A percentile compares a stretch with the other conserved stretches of the same genome.
Conservation (phyloP, 768 basidiomycete genomes). For the Tylopilus rubrobrunneus region DNA sequence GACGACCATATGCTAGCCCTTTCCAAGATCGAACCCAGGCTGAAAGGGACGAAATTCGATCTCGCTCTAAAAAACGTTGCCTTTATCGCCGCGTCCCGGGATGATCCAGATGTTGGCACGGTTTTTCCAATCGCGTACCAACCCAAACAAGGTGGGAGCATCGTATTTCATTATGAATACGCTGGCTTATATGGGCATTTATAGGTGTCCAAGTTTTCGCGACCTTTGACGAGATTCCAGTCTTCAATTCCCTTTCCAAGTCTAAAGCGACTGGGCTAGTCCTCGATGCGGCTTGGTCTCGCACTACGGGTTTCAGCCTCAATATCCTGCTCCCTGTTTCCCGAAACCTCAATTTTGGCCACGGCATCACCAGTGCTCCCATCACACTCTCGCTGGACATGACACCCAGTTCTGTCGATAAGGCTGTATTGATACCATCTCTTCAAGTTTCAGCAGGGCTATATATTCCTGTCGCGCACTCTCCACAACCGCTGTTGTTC, state of each 20-base stretch:
- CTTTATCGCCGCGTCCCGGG: constrained; percentile 3
- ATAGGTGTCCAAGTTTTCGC: constrained; percentile 5
- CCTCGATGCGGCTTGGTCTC: constrained; percentile 3
- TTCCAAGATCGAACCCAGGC: constrained; percentile 1
- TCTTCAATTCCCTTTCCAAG: constrained; percentile 1
- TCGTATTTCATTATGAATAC: background rate
- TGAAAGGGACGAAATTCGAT: constrained; percentile 4
- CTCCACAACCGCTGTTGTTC: background rate
- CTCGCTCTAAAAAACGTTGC: background rate
- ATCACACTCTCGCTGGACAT: constrained; percentile 1
- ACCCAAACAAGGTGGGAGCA: background rate
- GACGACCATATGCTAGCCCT: background rate
- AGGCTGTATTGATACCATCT: background rate
- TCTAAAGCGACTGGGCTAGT: constrained; percentile 1
- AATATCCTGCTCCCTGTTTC: constrained; percentile 1
- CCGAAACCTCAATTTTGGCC: constrained; percentile 5
- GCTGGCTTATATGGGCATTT: background rate
- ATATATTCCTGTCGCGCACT: background rate
- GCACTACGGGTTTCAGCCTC: background rate
- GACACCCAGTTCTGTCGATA: constrained; percentile 1
- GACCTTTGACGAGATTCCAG: constrained; percentile 1
- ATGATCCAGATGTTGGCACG: background rate
- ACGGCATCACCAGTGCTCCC: constrained; percentile 2
- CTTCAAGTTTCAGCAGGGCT: constrained; percentile 2
- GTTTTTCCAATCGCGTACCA: background rate